Evolutionary conservation across 805 yeast species (phyloP).

Genomic region (Hermanozyma aechmeae): DNA sequence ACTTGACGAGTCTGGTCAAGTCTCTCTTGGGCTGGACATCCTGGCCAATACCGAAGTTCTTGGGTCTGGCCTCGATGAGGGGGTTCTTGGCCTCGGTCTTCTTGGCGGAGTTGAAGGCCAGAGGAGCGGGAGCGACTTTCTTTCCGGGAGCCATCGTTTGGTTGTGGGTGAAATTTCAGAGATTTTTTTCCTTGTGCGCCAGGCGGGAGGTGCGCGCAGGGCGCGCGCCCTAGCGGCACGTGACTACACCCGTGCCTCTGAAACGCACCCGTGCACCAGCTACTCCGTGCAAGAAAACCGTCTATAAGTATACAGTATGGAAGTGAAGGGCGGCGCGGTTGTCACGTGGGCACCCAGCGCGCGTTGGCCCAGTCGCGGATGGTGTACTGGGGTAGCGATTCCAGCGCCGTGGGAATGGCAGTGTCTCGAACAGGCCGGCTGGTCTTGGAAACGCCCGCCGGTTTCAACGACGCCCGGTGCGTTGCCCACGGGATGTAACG

Average conservation of each 20-base stretch:
- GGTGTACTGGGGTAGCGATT: conserved; percentile 9
- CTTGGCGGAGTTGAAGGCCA: conserved; percentile 58
- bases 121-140: conserved; percentile 98
- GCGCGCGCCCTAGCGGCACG: neutral
- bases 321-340: neutral
- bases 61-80: conserved; percentile 68
- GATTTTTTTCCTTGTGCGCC: neutral
- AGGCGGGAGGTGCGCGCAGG: neutral
- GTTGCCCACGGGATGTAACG: conserved; percentile 17
- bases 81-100: conserved; percentile 44
- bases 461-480: conserved; percentile 14
- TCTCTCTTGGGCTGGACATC: neutral
- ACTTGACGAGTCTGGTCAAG: neutral
- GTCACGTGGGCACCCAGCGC: conserved; percentile 8
- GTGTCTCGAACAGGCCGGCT: conserved; percentile 5
- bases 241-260: neutral
- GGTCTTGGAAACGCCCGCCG: conserved; percentile 22
- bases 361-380: conserved; percentile 10
- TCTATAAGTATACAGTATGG: conserved; percentile 7
- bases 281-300: conserved; percentile 1
- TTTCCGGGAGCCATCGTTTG: conserved; percentile 38
- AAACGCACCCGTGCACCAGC: neutral
- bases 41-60: conserved; percentile 1
- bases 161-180: conserved; percentile 1
- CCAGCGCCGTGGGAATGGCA: conserved; percentile 3